phyloP scores from a whole-genome alignment of 1,139 yeast genomes.

The Candida glucosophila region DNA sequence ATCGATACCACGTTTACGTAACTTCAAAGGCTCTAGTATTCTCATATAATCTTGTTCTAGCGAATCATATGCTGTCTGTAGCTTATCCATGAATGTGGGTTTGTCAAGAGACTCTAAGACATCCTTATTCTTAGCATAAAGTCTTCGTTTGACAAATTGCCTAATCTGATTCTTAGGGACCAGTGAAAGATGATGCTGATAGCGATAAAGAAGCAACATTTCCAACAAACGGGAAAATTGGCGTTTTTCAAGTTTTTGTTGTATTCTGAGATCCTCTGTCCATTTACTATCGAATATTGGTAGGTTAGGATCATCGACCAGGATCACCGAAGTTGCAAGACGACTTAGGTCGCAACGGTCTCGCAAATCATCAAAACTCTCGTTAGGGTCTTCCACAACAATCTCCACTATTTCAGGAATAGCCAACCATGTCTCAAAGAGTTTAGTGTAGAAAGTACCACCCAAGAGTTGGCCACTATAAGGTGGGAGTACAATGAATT shows the following conservation, averaged over 20 bases:
- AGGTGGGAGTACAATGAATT: slow-evolving; percentile 77
- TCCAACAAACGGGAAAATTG: slow-evolving; percentile 75
- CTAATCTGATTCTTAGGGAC: slow-evolving; percentile 37
- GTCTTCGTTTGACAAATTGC: slow-evolving; percentile 58
- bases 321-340: slow-evolving; percentile 14
- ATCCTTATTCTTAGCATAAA: slow-evolving; percentile 72
- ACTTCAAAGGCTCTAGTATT: slow-evolving; percentile 29
- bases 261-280: slow-evolving; percentile 26
- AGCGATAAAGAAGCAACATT: slow-evolving; percentile 52
- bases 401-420: slow-evolving; percentile 58
- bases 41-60: slow-evolving; percentile 64
- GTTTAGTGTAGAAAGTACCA: slow-evolving; percentile 46
- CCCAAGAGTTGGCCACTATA: slow-evolving; percentile 71
- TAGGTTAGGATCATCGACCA: slow-evolving; percentile 9
- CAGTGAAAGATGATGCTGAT: slow-evolving; percentile 15
- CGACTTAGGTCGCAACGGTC: slow-evolving; percentile 71
- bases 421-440: slow-evolving; percentile 46
- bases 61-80: slow-evolving; percentile 67
- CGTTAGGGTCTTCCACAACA: slow-evolving; percentile 93
- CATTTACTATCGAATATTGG: slow-evolving; percentile 27
- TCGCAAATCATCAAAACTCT: slow-evolving; percentile 82
- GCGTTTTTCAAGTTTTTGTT: slow-evolving; percentile 61
- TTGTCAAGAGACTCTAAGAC: slow-evolving; percentile 61
- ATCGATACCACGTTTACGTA: no score
- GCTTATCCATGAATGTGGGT: slow-evolving; percentile 52